Conservation (phyloP, 805 yeast species). For the Priceomyces haplophilus region DNA sequence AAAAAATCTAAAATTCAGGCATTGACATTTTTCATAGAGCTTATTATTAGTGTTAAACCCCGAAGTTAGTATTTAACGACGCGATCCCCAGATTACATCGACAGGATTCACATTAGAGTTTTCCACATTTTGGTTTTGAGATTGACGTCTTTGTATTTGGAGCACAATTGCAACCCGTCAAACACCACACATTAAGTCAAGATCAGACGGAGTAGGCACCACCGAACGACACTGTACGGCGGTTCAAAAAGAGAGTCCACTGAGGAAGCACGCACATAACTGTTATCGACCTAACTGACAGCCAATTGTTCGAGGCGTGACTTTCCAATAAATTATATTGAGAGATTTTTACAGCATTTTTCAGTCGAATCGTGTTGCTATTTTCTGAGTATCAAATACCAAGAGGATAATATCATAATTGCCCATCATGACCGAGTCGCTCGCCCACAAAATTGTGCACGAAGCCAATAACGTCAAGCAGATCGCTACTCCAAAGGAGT, state of each 20-base stretch:
- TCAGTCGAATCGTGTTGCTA: not conserved
- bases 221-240: not conserved
- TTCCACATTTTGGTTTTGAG: not conserved
- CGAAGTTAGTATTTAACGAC: constrained; percentile 1
- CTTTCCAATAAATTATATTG: not conserved
- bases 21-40: not conserved
- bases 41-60: not conserved
- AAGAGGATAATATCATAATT: not conserved
- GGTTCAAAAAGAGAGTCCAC: too few species aligned
- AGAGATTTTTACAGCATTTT: not conserved
- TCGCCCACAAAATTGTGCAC: constrained; percentile 50
- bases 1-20: constrained; percentile 2
- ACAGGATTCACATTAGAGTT: not conserved
- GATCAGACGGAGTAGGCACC: not conserved
- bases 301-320: not conserved
- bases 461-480: constrained; percentile 54
- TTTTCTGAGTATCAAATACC: not conserved
- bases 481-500: constrained; percentile 52
- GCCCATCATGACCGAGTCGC: constrained; percentile 22
- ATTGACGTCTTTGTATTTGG: not conserved
- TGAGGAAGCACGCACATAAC: too few species aligned
- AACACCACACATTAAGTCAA: not conserved
- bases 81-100: not conserved
- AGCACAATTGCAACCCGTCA: not conserved
- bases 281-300: too few species aligned